Conservation (phyloP, 1,139 yeast genomes). For the Diutina mesorugosa region DNA sequence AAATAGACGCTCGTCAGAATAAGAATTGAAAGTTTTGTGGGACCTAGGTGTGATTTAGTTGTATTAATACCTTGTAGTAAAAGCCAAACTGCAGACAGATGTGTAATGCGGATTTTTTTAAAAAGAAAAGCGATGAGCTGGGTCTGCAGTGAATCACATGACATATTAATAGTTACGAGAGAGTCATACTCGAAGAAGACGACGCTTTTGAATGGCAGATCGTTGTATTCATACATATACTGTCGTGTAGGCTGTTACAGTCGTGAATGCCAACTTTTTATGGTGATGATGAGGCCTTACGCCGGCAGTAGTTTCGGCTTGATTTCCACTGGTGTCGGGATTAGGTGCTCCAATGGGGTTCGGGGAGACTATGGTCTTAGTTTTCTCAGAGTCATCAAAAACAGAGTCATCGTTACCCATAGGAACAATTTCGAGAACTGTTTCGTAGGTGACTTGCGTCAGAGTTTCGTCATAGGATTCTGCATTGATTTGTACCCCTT, state of each 20-base stretch:
- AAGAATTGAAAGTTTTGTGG: no score
- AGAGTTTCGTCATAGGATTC: background rate
- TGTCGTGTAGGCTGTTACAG: background rate
- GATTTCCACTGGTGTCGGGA: background rate
- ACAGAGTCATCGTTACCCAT: background rate
- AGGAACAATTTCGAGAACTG: background rate
- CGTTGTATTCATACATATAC: background rate
- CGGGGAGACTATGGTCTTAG: background rate
- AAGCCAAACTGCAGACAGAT: no score
- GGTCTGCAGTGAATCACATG: background rate
- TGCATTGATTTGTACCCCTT: background rate
- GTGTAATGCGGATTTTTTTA: no score
- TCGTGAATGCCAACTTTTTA: background rate
- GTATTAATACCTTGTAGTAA: no score
- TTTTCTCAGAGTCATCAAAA: background rate
- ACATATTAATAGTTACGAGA: no score
- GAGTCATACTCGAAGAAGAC: no score
- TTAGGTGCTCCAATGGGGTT: background rate
- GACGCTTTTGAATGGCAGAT: background rate
- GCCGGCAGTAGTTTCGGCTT: background rate
- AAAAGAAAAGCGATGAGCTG: background rate
- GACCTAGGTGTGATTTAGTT: no score
- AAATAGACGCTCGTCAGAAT: no score
- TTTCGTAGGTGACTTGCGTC: background rate
- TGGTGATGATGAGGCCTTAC: background rate